phyloP scores from a whole-genome alignment of 2,329 filamentous ascomycete species.

The Davidsoniella neocaledoniae region DNA sequence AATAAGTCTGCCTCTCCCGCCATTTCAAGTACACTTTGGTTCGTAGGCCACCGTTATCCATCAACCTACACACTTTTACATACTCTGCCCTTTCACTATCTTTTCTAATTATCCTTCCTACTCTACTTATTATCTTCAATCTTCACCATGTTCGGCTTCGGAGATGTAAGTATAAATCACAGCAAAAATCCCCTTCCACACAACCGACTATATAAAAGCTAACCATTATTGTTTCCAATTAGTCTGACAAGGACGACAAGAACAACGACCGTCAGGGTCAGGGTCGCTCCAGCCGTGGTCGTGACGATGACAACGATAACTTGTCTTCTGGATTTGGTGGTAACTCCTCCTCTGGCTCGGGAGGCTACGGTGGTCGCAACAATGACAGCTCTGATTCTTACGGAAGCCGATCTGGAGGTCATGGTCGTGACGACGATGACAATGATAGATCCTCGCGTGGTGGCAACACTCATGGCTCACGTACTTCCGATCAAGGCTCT shows the following conservation, averaged over 20 bases:
- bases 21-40: too few relatives aligned
- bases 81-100: too few relatives aligned
- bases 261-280: conserved; percentile 15
- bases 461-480: neutral
- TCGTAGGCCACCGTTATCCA: too few relatives aligned
- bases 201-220: neutral
- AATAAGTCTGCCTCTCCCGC: too few relatives aligned
- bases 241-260: conserved; percentile 8
- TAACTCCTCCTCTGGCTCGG: conserved; percentile 7
- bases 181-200: neutral
- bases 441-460: conserved; percentile 15
- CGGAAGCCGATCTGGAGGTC: conserved; percentile 10
- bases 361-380: conserved; percentile 14
- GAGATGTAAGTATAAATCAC: conserved; percentile 2
- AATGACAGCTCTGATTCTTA: conserved; percentile 13
- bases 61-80: too few relatives aligned
- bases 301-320: conserved; percentile 13
- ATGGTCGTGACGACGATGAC: neutral
- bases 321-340: conserved; percentile 6
- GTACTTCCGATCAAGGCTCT: too few relatives aligned
- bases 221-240: neutral
- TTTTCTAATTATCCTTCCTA: too few relatives aligned
- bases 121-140: neutral
- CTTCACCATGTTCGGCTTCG: conserved; percentile 9
- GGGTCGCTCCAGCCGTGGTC: conserved; percentile 13